Evolutionary conservation across 2,329 filamentous ascomycete species (phyloP), one percentile per base, ranked within the genome.

Genomic region (Cercospora zeina): DNA sequence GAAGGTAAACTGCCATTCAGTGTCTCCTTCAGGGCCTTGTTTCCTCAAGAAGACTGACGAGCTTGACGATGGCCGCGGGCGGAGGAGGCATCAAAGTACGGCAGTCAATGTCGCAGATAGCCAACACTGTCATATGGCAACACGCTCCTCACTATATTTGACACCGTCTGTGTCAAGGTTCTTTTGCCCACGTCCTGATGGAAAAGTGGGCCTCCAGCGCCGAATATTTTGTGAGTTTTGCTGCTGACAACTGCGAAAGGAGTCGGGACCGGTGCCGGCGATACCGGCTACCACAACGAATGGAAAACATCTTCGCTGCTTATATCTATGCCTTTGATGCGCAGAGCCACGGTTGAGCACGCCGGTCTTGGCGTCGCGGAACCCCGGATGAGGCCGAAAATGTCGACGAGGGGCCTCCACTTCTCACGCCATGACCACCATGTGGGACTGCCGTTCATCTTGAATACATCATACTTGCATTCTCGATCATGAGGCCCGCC

Each of bases 371-470:
- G 39, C 39, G 21, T 7, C 8, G 4, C 13, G 3, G 6, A 24
- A 45, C 13, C 39, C 39, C 39, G 39, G 39, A 24, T 14, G 39
- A 45, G 39, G 39, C 39, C 39, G 39, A 45, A 45, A 45, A 21
- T 45, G 39, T 45, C 19, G 21, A 45, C 39, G 19, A 45, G 16
- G 21, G 9, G 39, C 24, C 5, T 45, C 39, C 19, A 45, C 39
- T 45, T 45, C 39, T 45, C 39, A 45, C 39, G 39, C 39, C 39
- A 45, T 45, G 39, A 45, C 39, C 39, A 21, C 13, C 39, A 45
- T 19, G 39, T 45, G 39, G 39, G 39, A 24, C 19, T 16, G 13
- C 39, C 39, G 39, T 10, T 19, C 39, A 24, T 24, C 39, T 42
- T 42, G 27, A 53, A 42, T 13, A 11, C 16, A 45, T 14, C 24